Evolutionary conservation across 1,284 basidiomycete species (phyloP).

Genomic region (Earliella scabrosa): DNA sequence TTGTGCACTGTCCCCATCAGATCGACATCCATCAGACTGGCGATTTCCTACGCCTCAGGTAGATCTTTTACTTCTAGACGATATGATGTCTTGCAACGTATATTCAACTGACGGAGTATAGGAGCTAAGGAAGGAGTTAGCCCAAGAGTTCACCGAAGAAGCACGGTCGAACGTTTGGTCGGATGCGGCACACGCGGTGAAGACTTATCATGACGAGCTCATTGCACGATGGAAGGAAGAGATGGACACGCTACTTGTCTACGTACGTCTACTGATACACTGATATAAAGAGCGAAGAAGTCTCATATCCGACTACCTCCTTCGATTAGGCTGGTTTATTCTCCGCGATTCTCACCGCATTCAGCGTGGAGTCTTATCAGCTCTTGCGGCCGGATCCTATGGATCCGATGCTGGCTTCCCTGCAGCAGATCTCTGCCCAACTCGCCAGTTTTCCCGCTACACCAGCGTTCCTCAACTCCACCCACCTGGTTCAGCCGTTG

Average conservation of each 20-base stretch:
- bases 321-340: conserved; percentile 4
- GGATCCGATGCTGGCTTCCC: background rate
- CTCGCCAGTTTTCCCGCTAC: background rate
- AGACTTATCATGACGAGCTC: background rate
- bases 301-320: background rate
- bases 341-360: conserved; percentile 10
- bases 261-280: conserved; percentile 1
- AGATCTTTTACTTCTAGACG: too few relatives aligned
- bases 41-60: too few relatives aligned
- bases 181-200: background rate
- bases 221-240: background rate
- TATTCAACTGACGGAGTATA: too few relatives aligned
- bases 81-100: too few relatives aligned
- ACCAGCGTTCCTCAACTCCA: conserved; percentile 8
- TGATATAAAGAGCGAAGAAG: background rate
- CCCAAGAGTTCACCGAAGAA: background rate
- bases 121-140: background rate
- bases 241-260: conserved; percentile 5
- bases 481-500: background rate
- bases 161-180: background rate
- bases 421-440: conserved; percentile 5
- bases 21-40: too few relatives aligned
- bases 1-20: too few relatives aligned
- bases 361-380: conserved; percentile 9
- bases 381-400: conserved; percentile 3